Conservation (phyloP, 305 asterid genomes). For the Withania somnifera region DNA sequence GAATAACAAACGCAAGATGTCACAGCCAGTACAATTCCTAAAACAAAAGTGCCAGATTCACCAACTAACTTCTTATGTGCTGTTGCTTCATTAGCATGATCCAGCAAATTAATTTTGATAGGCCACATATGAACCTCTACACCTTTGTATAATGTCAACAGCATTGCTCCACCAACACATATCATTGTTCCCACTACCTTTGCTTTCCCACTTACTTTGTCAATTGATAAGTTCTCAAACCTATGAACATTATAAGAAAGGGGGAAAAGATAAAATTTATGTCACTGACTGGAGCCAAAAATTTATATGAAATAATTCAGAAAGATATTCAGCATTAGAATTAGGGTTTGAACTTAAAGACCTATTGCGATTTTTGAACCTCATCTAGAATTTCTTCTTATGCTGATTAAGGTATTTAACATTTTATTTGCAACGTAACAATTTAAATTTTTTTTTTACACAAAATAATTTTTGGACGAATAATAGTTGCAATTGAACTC, state of each 20-base stretch:
- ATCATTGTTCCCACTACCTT: constrained; percentile 17
- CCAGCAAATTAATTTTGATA: constrained; percentile 7
- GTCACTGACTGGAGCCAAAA: too few relatives aligned
- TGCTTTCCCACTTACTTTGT: constrained; percentile 17
- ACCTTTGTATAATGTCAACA: constrained; percentile 19
- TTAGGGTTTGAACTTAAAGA: not conserved
- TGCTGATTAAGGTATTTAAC: not conserved
- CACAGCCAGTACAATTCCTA: constrained; percentile 15
- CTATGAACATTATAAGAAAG: not conserved
- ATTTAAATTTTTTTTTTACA: not conserved
- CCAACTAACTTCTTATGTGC: not conserved
- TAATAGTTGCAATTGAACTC: not conserved
- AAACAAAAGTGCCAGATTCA: not conserved
- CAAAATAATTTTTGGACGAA: not conserved
- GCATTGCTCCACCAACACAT: constrained; percentile 25
- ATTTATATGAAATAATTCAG: not conserved
- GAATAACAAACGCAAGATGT: constrained; percentile 15
- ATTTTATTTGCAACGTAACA: not conserved
- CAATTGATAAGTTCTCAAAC: constrained; percentile 11
- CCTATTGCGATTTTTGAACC: not conserved
- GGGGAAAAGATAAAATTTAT: not conserved
- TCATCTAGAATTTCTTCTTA: not conserved
- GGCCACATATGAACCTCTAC: constrained; percentile 7
- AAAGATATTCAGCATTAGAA: too few relatives aligned
- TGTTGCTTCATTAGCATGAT: not conserved